Base-by-base conservation (phyloP, 306 rosid species). In the Prunus dulcis region DNA sequence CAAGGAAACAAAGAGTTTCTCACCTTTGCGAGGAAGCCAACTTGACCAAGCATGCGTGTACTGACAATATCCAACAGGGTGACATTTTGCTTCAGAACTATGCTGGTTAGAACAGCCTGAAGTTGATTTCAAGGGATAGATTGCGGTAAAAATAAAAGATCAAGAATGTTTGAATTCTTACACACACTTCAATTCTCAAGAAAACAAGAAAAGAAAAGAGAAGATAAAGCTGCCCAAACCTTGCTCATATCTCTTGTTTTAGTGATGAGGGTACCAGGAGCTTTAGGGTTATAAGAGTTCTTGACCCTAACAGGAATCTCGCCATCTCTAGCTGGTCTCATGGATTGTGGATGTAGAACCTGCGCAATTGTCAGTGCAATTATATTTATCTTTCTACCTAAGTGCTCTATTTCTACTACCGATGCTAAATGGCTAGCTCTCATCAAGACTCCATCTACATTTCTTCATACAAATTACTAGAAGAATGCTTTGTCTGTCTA, bases 41-140 rank as follows among this genome's bases (percentile, higher is more conserved):
- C 82, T 77, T 85, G 90, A 71, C 93, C 93, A 64, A 89, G 93
- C 93, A 89, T 89, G 76, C 93, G 91, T 43, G 93, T 87, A 85
- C 90, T 89, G 27, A 80, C 93, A 41, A 89, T 89, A 87, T 89
- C 93, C 89, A 89, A 82, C 89, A 85, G 81, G 63, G 90, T 87
- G 74, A 89, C 79, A 78, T 87, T 89, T 12, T 79, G 79, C 82
- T 89, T 87, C 88, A 87, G 80, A 64, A 89, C 91, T 77, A 87
- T 87, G 87, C 93, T 89, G 70, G 91, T 89, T 71, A 89, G 81
- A 55, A 85, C 83, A 69, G 83, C 88, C 93, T 89, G 81, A 66
- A 79, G 67, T 43, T 70, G 75, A 67, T 22, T 22, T 25, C 52
- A 38, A 49, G 41, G 22, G 20, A 51, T 32, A 64, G 15, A 27